These are phyloP conservation scores for Conticribra guillardii DNA, from an alignment of 108 stramenopile genomes.

Conservation along the genomic window DNA sequence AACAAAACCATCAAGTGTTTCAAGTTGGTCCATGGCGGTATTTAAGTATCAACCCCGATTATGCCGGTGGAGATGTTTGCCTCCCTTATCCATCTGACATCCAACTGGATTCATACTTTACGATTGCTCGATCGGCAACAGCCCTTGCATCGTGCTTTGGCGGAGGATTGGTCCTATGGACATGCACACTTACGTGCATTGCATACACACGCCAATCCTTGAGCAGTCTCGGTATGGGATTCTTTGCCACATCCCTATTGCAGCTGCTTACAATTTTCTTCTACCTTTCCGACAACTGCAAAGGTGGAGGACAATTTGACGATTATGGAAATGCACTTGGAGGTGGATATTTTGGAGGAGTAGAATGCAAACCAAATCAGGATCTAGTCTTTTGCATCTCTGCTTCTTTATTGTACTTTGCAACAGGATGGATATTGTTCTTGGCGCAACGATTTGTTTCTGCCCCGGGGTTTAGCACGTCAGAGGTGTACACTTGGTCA, in stretches of 20 bases:
- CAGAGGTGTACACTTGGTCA: conserved; percentile 41
- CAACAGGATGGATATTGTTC: conserved; percentile 29
- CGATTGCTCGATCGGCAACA: conserved; percentile 23
- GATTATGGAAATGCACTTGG: conserved; percentile 15
- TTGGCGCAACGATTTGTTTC: conserved; percentile 12
- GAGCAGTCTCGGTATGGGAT: conserved; percentile 18
- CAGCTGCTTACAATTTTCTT: conserved; percentile 16
- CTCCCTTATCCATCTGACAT: conserved; percentile 28
- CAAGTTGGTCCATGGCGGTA: conserved; percentile 41
- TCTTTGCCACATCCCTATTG: conserved; percentile 2
- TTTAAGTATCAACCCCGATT: conserved; percentile 10
- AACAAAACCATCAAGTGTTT: conserved; percentile 23
- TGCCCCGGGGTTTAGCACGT: conserved; percentile 7
- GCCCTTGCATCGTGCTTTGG: conserved; percentile 31
- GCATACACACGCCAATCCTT: conserved; percentile 13
- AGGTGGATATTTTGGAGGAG: conserved; percentile 30
- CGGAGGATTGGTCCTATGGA: conserved; percentile 25
- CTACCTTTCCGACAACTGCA: conserved; percentile 18
- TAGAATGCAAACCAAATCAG: conserved; percentile 29
- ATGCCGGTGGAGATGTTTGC: conserved; percentile 22
- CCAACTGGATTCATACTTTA: conserved; percentile 20
- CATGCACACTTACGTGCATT: conserved; percentile 33
- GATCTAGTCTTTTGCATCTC: conserved; percentile 42
- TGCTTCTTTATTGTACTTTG: conserved; percentile 32
- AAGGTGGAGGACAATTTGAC: background rate